phyloP scores from a whole-genome alignment of 257 asterid species.

The Solanum infundibuliforme region DNA sequence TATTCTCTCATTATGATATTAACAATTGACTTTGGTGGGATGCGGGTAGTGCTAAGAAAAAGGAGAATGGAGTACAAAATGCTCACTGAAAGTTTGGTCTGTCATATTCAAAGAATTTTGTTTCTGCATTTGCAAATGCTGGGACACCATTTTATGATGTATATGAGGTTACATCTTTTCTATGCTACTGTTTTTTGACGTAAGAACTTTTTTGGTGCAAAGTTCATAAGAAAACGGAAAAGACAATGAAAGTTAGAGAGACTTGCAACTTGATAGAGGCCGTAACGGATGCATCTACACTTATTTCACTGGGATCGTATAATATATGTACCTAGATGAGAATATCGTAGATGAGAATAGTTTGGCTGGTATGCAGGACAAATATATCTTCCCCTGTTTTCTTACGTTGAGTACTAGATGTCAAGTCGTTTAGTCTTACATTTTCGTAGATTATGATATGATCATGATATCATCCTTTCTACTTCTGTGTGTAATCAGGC shows the following conservation, averaged over 20 bases:
- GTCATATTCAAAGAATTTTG: neutral
- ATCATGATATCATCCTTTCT: neutral
- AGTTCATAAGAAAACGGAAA: neutral
- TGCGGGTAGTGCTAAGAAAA: neutral
- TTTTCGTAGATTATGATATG: neutral
- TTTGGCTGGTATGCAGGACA: neutral
- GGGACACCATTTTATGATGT: neutral
- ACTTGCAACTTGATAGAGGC: neutral
- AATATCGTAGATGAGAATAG: neutral
- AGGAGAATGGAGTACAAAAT: neutral
- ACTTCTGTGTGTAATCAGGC: constrained; percentile 36
- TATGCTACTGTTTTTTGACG: neutral
- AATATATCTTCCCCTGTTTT: neutral
- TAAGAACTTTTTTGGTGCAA: neutral
- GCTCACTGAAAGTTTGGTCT: neutral
- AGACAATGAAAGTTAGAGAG: neutral
- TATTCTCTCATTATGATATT: neutral
- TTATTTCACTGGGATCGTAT: neutral
- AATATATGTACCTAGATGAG: neutral
- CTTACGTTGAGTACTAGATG: neutral
- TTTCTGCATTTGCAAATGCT: neutral
- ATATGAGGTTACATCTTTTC: neutral
- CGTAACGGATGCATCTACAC: neutral
- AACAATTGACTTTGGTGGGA: neutral
- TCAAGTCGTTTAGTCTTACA: neutral